phyloP scores from a whole-genome alignment of 2,329 filamentous ascomycete genomes.

The Paecilomyces sp. region DNA sequence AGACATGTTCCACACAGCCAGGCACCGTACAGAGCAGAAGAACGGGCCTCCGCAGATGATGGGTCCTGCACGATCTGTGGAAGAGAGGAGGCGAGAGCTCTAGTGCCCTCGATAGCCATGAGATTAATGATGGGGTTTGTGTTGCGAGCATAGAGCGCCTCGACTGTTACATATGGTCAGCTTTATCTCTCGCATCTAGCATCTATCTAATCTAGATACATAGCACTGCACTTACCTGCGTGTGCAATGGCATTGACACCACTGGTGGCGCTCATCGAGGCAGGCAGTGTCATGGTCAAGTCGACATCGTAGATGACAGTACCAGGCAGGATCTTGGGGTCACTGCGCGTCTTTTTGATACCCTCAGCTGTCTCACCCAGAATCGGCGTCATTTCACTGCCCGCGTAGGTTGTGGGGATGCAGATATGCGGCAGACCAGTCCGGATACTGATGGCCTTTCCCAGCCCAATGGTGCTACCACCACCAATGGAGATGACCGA shows the following conservation, averaged over 20 bases:
- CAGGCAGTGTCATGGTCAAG: slow-evolving; percentile 53
- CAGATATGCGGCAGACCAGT: slow-evolving; percentile 52
- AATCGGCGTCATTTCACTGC: slow-evolving; percentile 59
- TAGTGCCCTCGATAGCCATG: slow-evolving; percentile 52
- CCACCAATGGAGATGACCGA: slow-evolving; percentile 56
- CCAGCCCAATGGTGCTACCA: slow-evolving; percentile 56
- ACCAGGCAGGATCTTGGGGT: slow-evolving; percentile 53
- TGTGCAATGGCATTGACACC: slow-evolving; percentile 62
- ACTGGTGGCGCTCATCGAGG: slow-evolving; percentile 47
- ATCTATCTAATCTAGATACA: neutral
- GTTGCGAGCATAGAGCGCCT: slow-evolving; percentile 57
- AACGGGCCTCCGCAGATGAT: slow-evolving; percentile 40
- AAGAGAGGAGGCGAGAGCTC: slow-evolving; percentile 47
- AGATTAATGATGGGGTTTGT: slow-evolving; percentile 54
- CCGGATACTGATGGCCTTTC: slow-evolving; percentile 49
- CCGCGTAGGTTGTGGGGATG: slow-evolving; percentile 56
- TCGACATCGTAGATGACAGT: slow-evolving; percentile 60
- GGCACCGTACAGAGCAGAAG: slow-evolving; percentile 53
- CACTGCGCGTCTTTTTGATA: slow-evolving; percentile 49
- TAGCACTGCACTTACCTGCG: slow-evolving; percentile 34
- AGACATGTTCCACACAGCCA: slow-evolving; percentile 59
- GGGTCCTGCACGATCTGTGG: slow-evolving; percentile 46
- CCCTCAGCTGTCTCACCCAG: slow-evolving; percentile 56
- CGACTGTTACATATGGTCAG: slow-evolving; percentile 33
- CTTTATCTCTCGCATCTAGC: neutral